Evolutionary conservation across 1,284 basidiomycete species (phyloP), one percentile per base, ranked within the genome.

Genomic region (Trichosporon inkin): DNA sequence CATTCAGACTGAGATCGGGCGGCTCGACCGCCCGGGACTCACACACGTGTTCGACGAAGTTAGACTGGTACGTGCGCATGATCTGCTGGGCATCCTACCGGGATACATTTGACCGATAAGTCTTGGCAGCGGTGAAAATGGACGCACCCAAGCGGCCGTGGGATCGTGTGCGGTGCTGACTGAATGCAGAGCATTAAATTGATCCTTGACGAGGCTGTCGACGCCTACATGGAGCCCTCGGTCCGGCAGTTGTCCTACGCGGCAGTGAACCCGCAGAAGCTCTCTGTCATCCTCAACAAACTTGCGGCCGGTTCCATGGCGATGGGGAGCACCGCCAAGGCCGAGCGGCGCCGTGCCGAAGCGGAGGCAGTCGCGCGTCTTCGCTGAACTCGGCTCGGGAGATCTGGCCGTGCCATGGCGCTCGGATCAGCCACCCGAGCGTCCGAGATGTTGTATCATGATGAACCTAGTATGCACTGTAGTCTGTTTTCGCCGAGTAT

Each of bases 241-340:
- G 82, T 85, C 60, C 86, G 92, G 41, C 85, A 88, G 66, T 80
- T 85, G 44, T 86, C 86, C 2, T 94, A 90, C 71, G 70, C 81
- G n/a, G 79, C 80, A 51, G 84, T 95, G 61, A 87, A 86, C 68
- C 86, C 88, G 5, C 87, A 86, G 67, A 82, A 84, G 53, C 79
- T 96, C n/a, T 86, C 89, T 55, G 80, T 85, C 8, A 80, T 93
- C 28, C 81, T 95, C 13, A 85, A 90, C 67, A 95, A 95, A 76
- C 86, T 87, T 0, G 75, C 82, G 2, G 82, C 82, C 2, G 85
- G 68, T 1, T 60, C 68, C 14, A 58, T 55, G 14, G 68, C 60
- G 8, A 52, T 61, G 55, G 54, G 81, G 84, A 34, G 24, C 13
- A 10, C 32, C 14, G 22, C 16, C n/a, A 65, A 87, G 88, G 71